Evolutionary conservation across 371 early-diverging fungal genomes (phyloP), one percentile per base, ranked within the genome.

Genomic region (Basidiobolus meristosporus): DNA sequence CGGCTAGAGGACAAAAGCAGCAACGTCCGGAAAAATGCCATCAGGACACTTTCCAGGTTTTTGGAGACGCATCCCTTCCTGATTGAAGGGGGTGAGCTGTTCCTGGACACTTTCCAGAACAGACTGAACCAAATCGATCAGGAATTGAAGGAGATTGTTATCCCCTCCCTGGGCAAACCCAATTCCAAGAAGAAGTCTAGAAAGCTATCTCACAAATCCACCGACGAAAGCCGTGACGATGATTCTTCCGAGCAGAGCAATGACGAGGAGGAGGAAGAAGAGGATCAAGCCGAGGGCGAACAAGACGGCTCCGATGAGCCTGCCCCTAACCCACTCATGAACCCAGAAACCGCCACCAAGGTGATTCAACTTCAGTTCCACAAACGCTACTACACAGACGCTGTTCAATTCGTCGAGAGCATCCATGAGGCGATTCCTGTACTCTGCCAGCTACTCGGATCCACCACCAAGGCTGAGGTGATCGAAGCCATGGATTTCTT

Each of bases 401-500:
- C 84, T 4, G 62, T 90, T 19, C 62, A 59, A 19, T 95, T 95
- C 53, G 70, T 81, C 18, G 56, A 73, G 41, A 75, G 80, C 45
- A 61, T 95, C 7, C 72, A 82, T 21, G 53, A 56, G 5, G 71
- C 79, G 0, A 71, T 80, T 12, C 79, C 84, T 0, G 67, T 59
- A 11, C 60, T 95, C 35, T 66, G 73, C 29, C 82, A 87, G 54
- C 66, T 95, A 1, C 59, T 97, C 16, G 78, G 77, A 2, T 90
- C 90, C 0, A 90, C 80, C 34, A 70, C 64, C 32, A 93, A 92
- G 48, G 59, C 77, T 7, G 98, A 97, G 48, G 92, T 92, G 0
- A 56, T 91, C 40, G 92, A 91, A 42, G 75, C 82, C 1, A 97
- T 97, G 82, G 80, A 84, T 36, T 93, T 92, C 43, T 77, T 95